Evolutionary conservation across 371 early-diverging fungal genomes (phyloP), one percentile per base, ranked within the genome.

Genomic region (Lichtheimia hyalospora): DNA sequence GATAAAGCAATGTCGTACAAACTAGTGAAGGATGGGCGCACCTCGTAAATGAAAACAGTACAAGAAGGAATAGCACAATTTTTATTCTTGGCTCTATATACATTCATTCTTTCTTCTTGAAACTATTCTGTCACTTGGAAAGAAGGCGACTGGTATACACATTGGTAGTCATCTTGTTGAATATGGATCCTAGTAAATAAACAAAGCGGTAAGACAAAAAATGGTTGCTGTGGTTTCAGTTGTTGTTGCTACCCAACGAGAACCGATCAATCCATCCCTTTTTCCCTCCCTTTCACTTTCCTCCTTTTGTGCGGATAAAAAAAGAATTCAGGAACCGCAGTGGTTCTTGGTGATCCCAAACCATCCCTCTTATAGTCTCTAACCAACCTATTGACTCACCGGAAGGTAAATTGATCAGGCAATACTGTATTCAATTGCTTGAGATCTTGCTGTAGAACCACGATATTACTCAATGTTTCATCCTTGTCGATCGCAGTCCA

Each of bases 1-100:
- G 40, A 60, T 28, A 27, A 27, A 43, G 25, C 50, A 67, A 62
- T 61, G 59, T 62, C 24, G 55, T 57, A 62, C 68, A 60, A 63
- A 52, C 52, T 54, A 65, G 46, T 41, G 48, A 48, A 48, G 43
- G 34, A 52, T 54, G 49, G 64, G 64, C 54, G 60, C 59, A 65
- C 61, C 53, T 49, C 60, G 60, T 53, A 40, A 58, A 58, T 58
- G 49, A 50, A 50, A 25, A 39, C 16, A 23, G 43, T 16, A 14
- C 34, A 20, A 52, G 28, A 16, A 8, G 40, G 53, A 34, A 53
- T 53, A 53, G 53, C 40, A n/a, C 39, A 53, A 13, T 39, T 39
- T 39, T 53, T 53, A 34, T 39, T 53, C 40, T 39, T 53, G 40
- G 28, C 40, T 6, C 25, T 18, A 21, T 14, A 23, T 54, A 23